Evolutionary conservation across 2,329 filamentous ascomycete species (phyloP).

Genomic region (Fusarium multiceps): DNA sequence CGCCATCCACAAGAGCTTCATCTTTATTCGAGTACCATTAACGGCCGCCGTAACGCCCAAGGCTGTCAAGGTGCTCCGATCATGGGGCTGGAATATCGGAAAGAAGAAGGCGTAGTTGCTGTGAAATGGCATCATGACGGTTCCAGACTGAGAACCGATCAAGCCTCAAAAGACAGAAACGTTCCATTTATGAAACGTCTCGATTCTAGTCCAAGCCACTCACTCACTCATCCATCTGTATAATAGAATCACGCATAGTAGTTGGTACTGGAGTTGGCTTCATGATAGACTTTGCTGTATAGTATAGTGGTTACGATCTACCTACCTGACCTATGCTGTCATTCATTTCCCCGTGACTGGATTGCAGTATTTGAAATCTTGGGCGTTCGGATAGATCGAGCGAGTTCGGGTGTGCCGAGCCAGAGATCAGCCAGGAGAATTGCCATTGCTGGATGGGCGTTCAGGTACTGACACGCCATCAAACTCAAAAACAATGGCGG

Average conservation of each 20-base stretch:
- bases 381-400: slow-evolving; percentile 11
- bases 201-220: slow-evolving; percentile 9
- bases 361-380: slow-evolving; percentile 7
- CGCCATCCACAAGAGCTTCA: slow-evolving; percentile 97
- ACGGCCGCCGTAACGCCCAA: slow-evolving; percentile 92
- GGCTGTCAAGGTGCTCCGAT: slow-evolving; percentile 86
- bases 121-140: slow-evolving; percentile 14
- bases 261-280: slow-evolving; percentile 11
- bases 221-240: slow-evolving; percentile 18
- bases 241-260: slow-evolving; percentile 12
- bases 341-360: not conserved
- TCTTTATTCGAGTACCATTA: slow-evolving; percentile 93
- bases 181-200: slow-evolving; percentile 20
- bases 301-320: not conserved
- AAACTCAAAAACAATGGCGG: slow-evolving; percentile 19
- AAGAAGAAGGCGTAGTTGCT: slow-evolving; percentile 62
- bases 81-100: slow-evolving; percentile 96
- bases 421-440: slow-evolving; percentile 18
- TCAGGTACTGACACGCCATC: slow-evolving; percentile 29
- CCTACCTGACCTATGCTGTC: not conserved
- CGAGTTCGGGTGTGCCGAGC: slow-evolving; percentile 10
- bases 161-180: slow-evolving; percentile 14
- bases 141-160: slow-evolving; percentile 20
- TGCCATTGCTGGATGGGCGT: not conserved
- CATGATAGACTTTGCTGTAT: slow-evolving; percentile 21